Base-by-base conservation (phyloP, 1,284 basidiomycete species). In the Meira miltonrushii region DNA sequence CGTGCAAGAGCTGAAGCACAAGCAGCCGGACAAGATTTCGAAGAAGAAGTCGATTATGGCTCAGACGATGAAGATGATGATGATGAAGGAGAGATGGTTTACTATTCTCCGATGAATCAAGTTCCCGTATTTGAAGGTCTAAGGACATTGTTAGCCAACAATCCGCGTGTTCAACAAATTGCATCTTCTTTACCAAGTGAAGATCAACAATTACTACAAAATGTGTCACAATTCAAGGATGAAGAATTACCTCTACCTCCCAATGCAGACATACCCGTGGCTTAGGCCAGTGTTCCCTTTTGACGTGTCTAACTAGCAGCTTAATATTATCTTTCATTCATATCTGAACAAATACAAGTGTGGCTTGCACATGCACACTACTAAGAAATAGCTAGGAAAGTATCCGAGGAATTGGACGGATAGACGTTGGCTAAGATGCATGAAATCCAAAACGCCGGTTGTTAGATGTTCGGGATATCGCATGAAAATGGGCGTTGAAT, bases 21-120 rank as follows among this genome's bases (percentile, higher is more conserved):
- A 61, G 44, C 58, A 56, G 33, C 13, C 33, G 61, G 69, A 10
- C 72, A 64, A 17, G 68, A 68, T 19, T 64, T 69, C 8, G 68
- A 66, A 15, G 68, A 69, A 17, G 62, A 66, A 4, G 66, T 65
- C 28, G 72, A 71, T 38, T 69, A 74, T 41, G 71, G 72, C 46
- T 39, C 72, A 40, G 67, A 56, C 23, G 68, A 66, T 13, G 68
- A 71, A 13, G 62, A 66, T 5, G 66, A 68, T 25, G 73, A 72
- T 39, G 73, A 75, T 39, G 73, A 74, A 50, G 41, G 72, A 38
- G 67, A 44, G 9, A 46, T 21, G 0, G 55, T 46, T 10, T 56
- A 51, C 41, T 40, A 44, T 5, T 56, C 55, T 38, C 55, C 55
- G 2, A 47, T 56, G 55, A 49, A 44, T n/a, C 17, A 40, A 37